phyloP scores from a whole-genome alignment of 148 eudicot genomes.

The Camellia lanceoleosa region DNA sequence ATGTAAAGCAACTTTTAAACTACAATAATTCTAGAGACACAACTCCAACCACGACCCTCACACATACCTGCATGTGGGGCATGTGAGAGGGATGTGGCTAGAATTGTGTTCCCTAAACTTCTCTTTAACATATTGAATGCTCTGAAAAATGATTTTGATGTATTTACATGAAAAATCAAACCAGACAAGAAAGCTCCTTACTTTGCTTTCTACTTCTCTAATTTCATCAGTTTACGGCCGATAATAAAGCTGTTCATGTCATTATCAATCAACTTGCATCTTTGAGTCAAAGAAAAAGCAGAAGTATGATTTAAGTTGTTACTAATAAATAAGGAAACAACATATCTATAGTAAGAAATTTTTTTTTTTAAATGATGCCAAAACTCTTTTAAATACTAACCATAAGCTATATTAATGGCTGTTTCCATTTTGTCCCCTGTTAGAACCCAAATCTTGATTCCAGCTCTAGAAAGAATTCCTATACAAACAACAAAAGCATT shows the following conservation, averaged over 20 bases:
- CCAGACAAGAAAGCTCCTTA: conserved; percentile 26
- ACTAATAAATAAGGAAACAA: background rate
- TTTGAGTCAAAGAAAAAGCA: conserved; percentile 30
- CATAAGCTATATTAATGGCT: conserved; percentile 96
- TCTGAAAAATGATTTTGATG: background rate
- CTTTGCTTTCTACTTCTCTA: conserved; percentile 85
- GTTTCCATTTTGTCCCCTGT: conserved; percentile 99
- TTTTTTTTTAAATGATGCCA: background rate
- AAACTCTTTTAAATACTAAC: conserved; percentile 34
- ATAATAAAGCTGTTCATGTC: conserved; percentile 92
- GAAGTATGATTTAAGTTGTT: background rate
- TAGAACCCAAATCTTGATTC: conserved; percentile 96
- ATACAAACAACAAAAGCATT: conserved; percentile 19
- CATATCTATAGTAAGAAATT: background rate
- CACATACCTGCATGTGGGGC: too few species aligned
- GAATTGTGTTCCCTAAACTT: too few species aligned
- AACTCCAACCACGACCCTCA: too few species aligned
- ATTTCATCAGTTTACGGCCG: conserved; percentile 91
- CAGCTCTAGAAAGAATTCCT: conserved; percentile 96
- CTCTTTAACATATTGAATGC: background rate
- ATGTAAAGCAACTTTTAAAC: conserved; percentile 14
- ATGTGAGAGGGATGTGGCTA: too few species aligned
- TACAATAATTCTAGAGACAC: background rate
- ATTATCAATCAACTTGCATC: conserved; percentile 91
- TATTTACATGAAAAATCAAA: conserved; percentile 5